A percentile compares a stretch with the other conserved stretches of the same genome.
phyloP scores from a whole-genome alignment of 139 green algal genomes.

The Chlorella sp. region DNA sequence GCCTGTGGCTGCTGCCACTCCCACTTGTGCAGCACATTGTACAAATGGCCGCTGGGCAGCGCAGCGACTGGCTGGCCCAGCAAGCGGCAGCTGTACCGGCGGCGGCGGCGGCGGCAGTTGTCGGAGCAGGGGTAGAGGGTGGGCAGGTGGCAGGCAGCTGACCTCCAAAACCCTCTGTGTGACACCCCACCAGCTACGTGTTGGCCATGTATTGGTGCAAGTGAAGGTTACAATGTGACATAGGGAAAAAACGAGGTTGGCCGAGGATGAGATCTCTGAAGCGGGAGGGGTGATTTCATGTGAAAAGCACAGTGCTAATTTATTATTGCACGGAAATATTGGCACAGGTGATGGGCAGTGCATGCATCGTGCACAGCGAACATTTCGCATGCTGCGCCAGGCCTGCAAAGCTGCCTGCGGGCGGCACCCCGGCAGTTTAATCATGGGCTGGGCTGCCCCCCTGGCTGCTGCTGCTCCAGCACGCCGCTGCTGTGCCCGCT shows the following conservation, averaged over 20 bases:
- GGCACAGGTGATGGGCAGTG: neutral
- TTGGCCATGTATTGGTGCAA: too few relatives aligned
- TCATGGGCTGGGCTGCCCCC: neutral
- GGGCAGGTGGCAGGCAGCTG: neutral
- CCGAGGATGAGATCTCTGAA: neutral
- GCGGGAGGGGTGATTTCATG: neutral
- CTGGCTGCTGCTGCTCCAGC: neutral
- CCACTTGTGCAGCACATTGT: neutral
- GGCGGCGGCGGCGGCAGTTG: neutral
- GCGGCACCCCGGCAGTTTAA: neutral
- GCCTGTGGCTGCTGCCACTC: slow-evolving; percentile 9
- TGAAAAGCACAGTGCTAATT: neutral
- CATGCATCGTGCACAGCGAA: neutral
- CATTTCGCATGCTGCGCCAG: neutral
- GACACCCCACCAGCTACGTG: too few relatives aligned
- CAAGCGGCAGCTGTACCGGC: neutral
- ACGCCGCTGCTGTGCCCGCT: neutral
- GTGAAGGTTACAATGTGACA: too few relatives aligned
- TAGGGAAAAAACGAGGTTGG: too few relatives aligned
- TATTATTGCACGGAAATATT: too few relatives aligned
- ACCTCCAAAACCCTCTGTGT: neutral
- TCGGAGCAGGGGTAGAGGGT: neutral
- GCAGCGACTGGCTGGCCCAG: neutral
- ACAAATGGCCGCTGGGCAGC: neutral
- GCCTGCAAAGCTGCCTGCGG: too few relatives aligned